Conservation (phyloP, 1,284 basidiomycete genomes). For the Tilletia indica region DNA sequence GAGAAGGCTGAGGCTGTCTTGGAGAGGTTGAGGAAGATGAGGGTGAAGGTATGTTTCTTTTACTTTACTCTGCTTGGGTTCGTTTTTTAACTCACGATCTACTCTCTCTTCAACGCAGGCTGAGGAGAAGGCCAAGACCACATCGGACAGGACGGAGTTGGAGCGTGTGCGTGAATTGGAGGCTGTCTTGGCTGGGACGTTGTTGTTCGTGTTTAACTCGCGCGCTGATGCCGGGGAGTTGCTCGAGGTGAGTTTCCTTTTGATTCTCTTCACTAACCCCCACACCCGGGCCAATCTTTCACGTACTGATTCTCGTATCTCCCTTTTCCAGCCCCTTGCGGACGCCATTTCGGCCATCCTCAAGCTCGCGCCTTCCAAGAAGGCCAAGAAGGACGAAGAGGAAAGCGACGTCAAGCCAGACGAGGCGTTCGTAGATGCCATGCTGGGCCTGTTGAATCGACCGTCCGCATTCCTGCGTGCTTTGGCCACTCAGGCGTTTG, state of each 20-base stretch:
- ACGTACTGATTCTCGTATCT: neutral
- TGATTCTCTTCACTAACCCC: neutral
- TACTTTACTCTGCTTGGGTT: too few relatives aligned
- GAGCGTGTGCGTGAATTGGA: constrained; percentile 39
- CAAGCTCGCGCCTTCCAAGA: constrained; percentile 26
- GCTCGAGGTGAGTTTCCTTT: constrained; percentile 24
- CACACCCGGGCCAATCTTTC: neutral
- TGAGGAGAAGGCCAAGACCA: constrained; percentile 28
- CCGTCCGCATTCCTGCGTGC: constrained; percentile 78
- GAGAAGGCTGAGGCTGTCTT: constrained; percentile 33
- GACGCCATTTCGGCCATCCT: constrained; percentile 23
- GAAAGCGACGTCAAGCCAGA: constrained; percentile 61
- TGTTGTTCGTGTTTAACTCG: constrained; percentile 58
- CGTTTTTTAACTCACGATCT: too few relatives aligned
- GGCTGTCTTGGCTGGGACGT: constrained; percentile 36
- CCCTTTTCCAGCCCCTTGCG: constrained; percentile 5
- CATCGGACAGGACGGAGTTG: constrained; percentile 26
- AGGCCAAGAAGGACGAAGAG: constrained; percentile 54
- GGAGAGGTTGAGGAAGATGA: constrained; percentile 27
- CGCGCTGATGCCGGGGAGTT: constrained; percentile 56
- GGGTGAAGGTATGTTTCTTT: constrained; percentile 16
- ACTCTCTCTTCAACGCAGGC: constrained; percentile 20
- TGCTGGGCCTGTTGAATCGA: constrained; percentile 84
- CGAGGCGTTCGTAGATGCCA: constrained; percentile 79
- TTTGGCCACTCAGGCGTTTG: constrained; percentile 78